A percentile compares a stretch with the other conserved stretches of the same genome.
Conservation (phyloP, 2,329 filamentous ascomycete genomes). For the Fusarium continuum region DNA sequence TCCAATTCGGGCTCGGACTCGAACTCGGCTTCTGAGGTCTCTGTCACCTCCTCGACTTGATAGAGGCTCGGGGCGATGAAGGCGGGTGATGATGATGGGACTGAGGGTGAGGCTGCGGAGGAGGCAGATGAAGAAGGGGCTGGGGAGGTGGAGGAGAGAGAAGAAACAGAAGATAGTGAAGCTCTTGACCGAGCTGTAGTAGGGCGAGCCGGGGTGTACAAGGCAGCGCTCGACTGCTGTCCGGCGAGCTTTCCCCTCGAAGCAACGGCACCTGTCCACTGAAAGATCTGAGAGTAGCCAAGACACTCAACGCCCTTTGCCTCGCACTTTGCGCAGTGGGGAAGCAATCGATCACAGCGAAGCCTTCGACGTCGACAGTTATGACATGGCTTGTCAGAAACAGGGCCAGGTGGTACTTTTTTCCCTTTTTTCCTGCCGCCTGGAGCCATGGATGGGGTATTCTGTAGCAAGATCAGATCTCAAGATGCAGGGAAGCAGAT, state of each 20-base stretch:
- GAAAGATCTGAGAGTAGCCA: slow-evolving; percentile 62
- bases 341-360: slow-evolving; percentile 62
- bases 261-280: slow-evolving; percentile 61
- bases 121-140: slow-evolving; percentile 22
- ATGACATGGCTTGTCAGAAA: slow-evolving; percentile 56
- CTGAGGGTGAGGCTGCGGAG: slow-evolving; percentile 26
- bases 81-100: slow-evolving; percentile 26
- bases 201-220: slow-evolving; percentile 34
- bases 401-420: slow-evolving; percentile 40
- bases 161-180: slow-evolving; percentile 32
- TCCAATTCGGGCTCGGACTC: slow-evolving; percentile 16
- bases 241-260: slow-evolving; percentile 55
- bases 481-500: neutral
- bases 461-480: slow-evolving; percentile 1
- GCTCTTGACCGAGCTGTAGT: slow-evolving; percentile 28
- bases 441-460: slow-evolving; percentile 39
- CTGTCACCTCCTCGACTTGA: slow-evolving; percentile 27
- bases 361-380: slow-evolving; percentile 64
- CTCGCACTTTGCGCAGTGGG: slow-evolving; percentile 62
- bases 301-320: slow-evolving; percentile 60
- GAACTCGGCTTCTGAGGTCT: slow-evolving; percentile 27
- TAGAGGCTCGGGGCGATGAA: slow-evolving; percentile 23
- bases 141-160: slow-evolving; percentile 31
- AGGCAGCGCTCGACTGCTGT: slow-evolving; percentile 49
- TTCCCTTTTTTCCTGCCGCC: slow-evolving; percentile 36